Percentiles rank a stretch among this genome's conserved stretches.
These are phyloP conservation scores for Colletotrichum phormii DNA, from an alignment of 2,329 filamentous ascomycete species.

Conservation along the genomic window DNA sequence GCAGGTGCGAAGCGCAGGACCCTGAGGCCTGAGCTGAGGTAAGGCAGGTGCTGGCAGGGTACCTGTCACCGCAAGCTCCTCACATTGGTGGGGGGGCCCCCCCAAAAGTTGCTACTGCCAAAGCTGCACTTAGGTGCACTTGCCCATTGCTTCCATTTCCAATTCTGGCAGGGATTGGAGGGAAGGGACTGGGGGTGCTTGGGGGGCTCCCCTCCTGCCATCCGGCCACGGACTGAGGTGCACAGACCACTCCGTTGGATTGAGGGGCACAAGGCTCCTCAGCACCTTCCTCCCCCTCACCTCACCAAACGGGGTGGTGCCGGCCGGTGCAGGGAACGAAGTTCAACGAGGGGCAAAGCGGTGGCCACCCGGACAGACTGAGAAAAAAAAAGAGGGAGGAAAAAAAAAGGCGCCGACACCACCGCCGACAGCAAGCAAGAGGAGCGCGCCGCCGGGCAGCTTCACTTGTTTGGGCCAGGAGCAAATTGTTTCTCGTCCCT, in stretches of 20 bases:
- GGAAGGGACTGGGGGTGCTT: not conserved
- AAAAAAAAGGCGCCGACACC: not conserved
- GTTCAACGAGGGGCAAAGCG: slow-evolving; percentile 22
- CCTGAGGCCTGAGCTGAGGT: slow-evolving; percentile 4
- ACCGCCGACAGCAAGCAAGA: not conserved
- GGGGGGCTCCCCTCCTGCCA: not conserved
- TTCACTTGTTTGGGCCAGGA: slow-evolving; percentile 11
- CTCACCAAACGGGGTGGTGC: not conserved
- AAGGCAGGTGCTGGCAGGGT: slow-evolving; percentile 17
- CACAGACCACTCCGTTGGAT: slow-evolving; percentile 12
- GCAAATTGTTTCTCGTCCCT: slow-evolving; percentile 28
- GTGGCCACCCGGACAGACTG: not conserved
- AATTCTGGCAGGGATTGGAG: not conserved
- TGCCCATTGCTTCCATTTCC: not conserved
- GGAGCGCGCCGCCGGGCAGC: not conserved
- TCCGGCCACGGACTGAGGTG: not conserved
- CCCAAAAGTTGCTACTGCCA: not conserved
- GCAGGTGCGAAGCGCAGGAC: not conserved
- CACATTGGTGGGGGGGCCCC: slow-evolving; percentile 19
- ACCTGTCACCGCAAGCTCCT: slow-evolving; percentile 26
- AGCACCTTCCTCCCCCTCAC: slow-evolving; percentile 5
- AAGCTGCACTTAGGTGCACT: not conserved
- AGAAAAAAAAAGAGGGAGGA: not conserved
- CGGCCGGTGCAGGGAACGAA: slow-evolving; percentile 1
- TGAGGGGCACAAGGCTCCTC: slow-evolving; percentile 15